Evolutionary conservation across 2,329 filamentous ascomycete species (phyloP).

Genomic region (Aspergillus hiratsukae): DNA sequence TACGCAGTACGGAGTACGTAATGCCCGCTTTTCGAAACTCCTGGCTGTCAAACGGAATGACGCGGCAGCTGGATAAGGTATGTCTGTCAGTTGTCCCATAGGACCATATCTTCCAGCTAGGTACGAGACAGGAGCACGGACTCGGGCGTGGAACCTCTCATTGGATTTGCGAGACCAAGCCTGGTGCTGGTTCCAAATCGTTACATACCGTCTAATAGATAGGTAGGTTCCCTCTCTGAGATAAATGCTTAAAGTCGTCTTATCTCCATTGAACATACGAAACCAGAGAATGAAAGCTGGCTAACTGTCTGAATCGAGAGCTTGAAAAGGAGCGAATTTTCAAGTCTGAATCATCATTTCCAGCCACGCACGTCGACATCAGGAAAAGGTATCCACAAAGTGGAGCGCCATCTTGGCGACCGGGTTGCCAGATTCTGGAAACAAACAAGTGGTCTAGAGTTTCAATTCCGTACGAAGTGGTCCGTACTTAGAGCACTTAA

Average conservation of each 20-base stretch:
- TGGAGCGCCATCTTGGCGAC: conserved; percentile 7
- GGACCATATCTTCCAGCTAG: no score
- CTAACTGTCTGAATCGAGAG: not conserved
- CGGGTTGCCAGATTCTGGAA: not conserved
- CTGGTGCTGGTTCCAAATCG: conserved; percentile 4
- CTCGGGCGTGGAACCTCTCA: conserved; percentile 13
- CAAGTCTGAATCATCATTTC: conserved; percentile 3
- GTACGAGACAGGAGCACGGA: conserved; percentile 16
- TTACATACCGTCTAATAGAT: conserved; percentile 1
- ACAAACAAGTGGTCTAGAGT: conserved; percentile 9
- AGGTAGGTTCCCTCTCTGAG: not conserved
- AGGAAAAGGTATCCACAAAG: conserved; percentile 5
- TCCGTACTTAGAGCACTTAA: not conserved
- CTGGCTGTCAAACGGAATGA: no score
- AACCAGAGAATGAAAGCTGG: not conserved
- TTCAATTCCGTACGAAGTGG: not conserved
- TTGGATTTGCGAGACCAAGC: conserved; percentile 7
- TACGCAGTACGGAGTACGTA: no score
- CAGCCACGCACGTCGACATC: conserved; percentile 16
- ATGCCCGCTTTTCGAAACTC: no score
- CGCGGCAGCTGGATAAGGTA: no score
- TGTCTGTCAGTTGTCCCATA: no score
- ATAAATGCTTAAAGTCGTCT: not conserved
- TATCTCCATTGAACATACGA: not conserved
- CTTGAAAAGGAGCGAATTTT: not conserved